A percentile compares a stretch with the other conserved stretches of the same genome.
These are phyloP conservation scores for Dioszegia crocea DNA, from an alignment of 768 basidiomycete species.

Conservation along the genomic window DNA sequence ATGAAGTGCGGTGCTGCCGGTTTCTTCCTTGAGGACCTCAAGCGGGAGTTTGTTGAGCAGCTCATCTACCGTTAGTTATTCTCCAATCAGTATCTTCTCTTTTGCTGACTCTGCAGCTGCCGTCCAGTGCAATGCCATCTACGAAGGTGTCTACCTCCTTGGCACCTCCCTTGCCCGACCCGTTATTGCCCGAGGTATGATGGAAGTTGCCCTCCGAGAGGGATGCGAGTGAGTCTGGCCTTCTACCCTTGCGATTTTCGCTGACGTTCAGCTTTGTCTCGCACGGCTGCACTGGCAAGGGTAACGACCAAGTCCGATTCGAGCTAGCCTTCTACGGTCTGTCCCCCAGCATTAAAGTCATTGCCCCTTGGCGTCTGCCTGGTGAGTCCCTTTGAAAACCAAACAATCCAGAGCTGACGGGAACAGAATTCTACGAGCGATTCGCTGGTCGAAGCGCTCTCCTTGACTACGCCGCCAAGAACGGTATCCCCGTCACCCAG, in stretches of 20 bases:
- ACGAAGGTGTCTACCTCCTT: constrained; percentile 97
- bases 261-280: constrained; percentile 69
- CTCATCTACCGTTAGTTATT: constrained; percentile 70
- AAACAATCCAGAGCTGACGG: neutral
- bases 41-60: constrained; percentile 89
- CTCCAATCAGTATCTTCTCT: no score
- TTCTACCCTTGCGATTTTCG: neutral
- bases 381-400: constrained; percentile 54
- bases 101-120: constrained; percentile 56
- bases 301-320: constrained; percentile 99
- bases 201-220: constrained; percentile 79
- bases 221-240: constrained; percentile 78
- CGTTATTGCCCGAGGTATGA: constrained; percentile 99
- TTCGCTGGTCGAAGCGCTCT: constrained; percentile 94
- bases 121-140: constrained; percentile 96
- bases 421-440: constrained; percentile 86
- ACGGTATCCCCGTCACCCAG: constrained; percentile 87
- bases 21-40: constrained; percentile 92
- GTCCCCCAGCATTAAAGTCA: constrained; percentile 96
- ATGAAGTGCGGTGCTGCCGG: constrained; percentile 88
- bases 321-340: constrained; percentile 98
- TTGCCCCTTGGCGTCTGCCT: constrained; percentile 96
- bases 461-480: constrained; percentile 79
- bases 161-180: constrained; percentile 97
- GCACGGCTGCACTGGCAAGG: constrained; percentile 99